Conservation (phyloP, 2,329 filamentous ascomycete species). For the Camillea tinctor region DNA sequence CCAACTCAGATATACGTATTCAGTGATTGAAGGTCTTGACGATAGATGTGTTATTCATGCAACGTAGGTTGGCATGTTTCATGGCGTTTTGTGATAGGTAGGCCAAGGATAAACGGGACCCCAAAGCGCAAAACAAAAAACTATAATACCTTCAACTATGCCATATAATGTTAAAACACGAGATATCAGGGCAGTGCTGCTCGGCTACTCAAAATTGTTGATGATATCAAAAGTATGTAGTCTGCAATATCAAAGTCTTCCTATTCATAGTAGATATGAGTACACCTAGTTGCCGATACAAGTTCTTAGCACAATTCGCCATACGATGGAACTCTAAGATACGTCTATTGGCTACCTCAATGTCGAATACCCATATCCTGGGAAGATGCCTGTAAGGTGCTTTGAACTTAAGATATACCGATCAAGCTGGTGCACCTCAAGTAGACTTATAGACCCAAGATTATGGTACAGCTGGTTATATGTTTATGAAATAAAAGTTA, state of each 20-base stretch:
- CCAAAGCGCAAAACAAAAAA: not conserved
- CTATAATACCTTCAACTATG: no score
- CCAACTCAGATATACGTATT: no score
- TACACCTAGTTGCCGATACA: not conserved
- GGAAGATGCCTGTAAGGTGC: no score
- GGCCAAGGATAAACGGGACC: not conserved
- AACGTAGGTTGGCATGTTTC: not conserved
- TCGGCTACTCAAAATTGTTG: not conserved
- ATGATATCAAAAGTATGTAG: not conserved
- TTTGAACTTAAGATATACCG: no score
- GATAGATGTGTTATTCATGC: not conserved
- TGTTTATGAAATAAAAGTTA: no score
- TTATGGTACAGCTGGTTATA: no score
- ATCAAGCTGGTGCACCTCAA: no score
- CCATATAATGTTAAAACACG: not conserved
- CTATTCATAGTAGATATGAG: not conserved
- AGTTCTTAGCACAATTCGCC: not conserved
- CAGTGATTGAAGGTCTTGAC: not conserved
- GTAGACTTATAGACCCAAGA: no score
- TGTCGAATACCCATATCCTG: no score
- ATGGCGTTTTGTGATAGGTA: not conserved
- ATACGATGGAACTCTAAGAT: no score
- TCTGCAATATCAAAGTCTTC: not conserved
- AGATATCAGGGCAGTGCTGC: not conserved
- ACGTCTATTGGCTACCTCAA: no score